Conservation (phyloP, 495 filamentous ascomycete genomes). For the Podospora appendiculata region DNA sequence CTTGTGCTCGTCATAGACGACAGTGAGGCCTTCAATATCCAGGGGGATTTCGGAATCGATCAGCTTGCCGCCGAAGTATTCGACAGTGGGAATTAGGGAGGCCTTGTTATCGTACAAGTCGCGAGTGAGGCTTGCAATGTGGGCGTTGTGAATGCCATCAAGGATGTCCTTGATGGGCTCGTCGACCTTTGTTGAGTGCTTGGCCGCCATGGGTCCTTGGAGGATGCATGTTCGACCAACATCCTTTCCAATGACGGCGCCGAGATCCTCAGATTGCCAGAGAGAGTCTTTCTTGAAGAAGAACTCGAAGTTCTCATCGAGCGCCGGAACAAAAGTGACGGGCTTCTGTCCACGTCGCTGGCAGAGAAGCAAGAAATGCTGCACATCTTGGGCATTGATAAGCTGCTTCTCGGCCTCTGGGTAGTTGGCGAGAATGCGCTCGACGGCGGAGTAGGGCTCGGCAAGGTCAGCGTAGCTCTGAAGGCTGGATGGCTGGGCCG, state of each 20-base stretch:
- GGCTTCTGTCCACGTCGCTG: conserved; percentile 91
- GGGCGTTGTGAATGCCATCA: conserved; percentile 77
- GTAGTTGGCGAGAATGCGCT: conserved; percentile 72
- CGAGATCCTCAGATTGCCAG: conserved; percentile 97
- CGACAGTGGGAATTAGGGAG: conserved; percentile 68
- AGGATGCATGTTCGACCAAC: conserved; percentile 92
- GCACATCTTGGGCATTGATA: conserved; percentile 94
- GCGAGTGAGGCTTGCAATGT: conserved; percentile 68
- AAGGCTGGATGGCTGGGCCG: conserved; percentile 55
- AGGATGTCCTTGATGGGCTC: conserved; percentile 92
- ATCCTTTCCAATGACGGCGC: conserved; percentile 91
- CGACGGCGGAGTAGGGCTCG: conserved; percentile 66
- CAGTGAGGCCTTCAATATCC: conserved; percentile 70
- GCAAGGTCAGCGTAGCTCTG: conserved; percentile 86
- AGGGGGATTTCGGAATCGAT: conserved; percentile 54
- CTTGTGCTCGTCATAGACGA: conserved; percentile 66
- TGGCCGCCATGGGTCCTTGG: conserved; percentile 89
- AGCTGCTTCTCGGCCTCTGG: conserved; percentile 81
- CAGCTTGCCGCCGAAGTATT: conserved; percentile 89
- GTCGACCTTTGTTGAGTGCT: conserved; percentile 79
- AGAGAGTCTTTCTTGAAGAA: conserved; percentile 99
- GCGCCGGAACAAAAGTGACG: conserved; percentile 83
- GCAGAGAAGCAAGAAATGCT: conserved; percentile 93
- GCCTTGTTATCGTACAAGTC: conserved; percentile 75
- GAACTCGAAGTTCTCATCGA: conserved; percentile 95